Percentiles rank a stretch among this genome's conserved stretches.
Evolutionary conservation across 495 filamentous ascomycete genomes (phyloP).

Genomic region (Tuber indicum): DNA sequence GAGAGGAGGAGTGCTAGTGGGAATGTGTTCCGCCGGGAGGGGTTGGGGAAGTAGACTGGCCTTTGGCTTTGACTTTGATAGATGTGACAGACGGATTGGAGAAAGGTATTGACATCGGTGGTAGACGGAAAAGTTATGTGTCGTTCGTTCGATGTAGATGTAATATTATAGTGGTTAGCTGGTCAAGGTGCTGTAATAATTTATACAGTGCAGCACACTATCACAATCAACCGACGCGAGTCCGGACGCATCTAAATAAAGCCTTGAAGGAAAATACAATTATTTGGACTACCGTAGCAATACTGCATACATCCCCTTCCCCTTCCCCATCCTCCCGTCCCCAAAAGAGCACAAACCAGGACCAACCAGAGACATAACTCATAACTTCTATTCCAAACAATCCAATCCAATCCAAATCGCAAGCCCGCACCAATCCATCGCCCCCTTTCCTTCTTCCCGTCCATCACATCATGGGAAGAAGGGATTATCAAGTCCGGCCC

Average conservation of each 20-base stretch:
- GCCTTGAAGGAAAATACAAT: not conserved
- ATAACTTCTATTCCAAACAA: not conserved
- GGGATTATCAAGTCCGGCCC: not conserved
- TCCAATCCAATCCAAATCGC: not conserved
- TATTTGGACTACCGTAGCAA: not conserved
- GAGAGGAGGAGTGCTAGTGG: constrained; percentile 62
- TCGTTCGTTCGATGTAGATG: not conserved
- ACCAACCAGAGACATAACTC: not conserved
- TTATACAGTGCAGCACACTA: not conserved
- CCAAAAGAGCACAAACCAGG: not conserved
- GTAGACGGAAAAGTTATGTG: not conserved
- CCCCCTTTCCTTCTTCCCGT: not conserved
- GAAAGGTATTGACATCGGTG: not conserved
- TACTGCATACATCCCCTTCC: not conserved
- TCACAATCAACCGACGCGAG: not conserved
- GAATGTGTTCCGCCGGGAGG: constrained; percentile 56
- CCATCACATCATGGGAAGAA: not conserved
- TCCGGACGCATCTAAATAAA: not conserved
- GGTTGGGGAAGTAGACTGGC: constrained; percentile 37
- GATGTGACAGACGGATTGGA: not conserved
- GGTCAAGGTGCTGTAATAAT: not conserved
- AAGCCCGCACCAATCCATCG: not conserved
- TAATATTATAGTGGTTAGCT: not conserved
- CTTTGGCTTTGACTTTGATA: not conserved
- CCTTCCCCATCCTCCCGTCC: not conserved